phyloP scores from a whole-genome alignment of 306 rosid genomes.

The Ormosia semicastrata region DNA sequence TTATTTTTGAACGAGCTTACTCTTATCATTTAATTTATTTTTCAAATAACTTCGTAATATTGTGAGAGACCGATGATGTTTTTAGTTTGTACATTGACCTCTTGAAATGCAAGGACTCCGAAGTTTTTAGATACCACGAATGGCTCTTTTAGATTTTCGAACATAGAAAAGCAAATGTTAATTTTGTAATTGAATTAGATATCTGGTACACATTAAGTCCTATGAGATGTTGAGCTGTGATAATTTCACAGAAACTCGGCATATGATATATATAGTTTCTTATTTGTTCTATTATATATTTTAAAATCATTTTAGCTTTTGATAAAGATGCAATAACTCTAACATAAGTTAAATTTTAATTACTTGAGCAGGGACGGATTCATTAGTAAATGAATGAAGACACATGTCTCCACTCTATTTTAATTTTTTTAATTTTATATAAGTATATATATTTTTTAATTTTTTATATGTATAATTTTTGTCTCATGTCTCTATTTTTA shows the following conservation, averaged over 20 bases:
- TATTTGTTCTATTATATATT: neutral
- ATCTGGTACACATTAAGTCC: conserved; percentile 40
- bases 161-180: conserved; percentile 58
- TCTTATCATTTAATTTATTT: neutral
- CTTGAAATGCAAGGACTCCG: conserved; percentile 62
- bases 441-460: no score
- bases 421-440: no score
- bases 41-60: neutral
- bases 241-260: neutral
- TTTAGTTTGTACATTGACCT: neutral
- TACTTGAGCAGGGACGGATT: no score
- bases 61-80: neutral
- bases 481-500: no score
- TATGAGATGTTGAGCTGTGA: conserved; percentile 21
- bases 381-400: no score
- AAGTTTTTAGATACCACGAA: conserved; percentile 59
- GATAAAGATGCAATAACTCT: neutral
- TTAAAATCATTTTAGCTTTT: neutral
- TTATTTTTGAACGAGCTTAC: neutral
- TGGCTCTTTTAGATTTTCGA: conserved; percentile 62
- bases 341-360: neutral
- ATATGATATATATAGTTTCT: neutral
- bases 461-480: no score
- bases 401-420: no score
- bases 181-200: conserved; percentile 64